Evolutionary conservation across 306 rosid species (phyloP).

Genomic region (Malus domestica): ASM211411v1 NC_041794.1:27634001-27634500

Average conservation of each 20-base stretch:
- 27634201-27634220: slow-evolving; percentile 2
- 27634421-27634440: slow-evolving; percentile 66
- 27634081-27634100: neutral
- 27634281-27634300: neutral
- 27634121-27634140: slow-evolving; percentile 58
- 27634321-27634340: slow-evolving; percentile 90
- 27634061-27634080: neutral
- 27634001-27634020: slow-evolving; percentile 48
- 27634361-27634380: slow-evolving; percentile 98
- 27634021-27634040: slow-evolving; percentile 67
- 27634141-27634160: slow-evolving; percentile 90
- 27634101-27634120: neutral
- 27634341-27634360: slow-evolving; percentile 88
- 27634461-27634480: neutral
- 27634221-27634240: neutral
- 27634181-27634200: slow-evolving; percentile 95
- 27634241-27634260: neutral
- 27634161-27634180: slow-evolving; percentile 94
- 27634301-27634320: slow-evolving; percentile 35
- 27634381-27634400: slow-evolving; percentile 59
- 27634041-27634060: slow-evolving; percentile 40
- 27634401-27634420: slow-evolving; percentile 72
- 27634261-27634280: neutral
- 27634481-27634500: neutral
- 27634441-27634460: neutral